Conservation (phyloP, 768 basidiomycete genomes). For the Trametes punicea region DNA sequence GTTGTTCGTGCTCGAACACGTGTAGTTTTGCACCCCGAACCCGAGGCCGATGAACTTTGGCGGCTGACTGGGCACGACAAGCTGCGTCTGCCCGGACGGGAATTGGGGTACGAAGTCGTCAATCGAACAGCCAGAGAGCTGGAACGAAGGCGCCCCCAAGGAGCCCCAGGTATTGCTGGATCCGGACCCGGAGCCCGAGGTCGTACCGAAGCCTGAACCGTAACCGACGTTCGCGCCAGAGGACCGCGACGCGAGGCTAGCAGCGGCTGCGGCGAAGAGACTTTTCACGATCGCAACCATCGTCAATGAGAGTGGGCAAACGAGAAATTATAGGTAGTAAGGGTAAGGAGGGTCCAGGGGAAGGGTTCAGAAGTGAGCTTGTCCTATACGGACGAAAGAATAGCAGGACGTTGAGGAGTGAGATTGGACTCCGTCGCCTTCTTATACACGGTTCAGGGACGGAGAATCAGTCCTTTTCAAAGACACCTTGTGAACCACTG, state of each 20-base stretch:
- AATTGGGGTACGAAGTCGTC: conserved; percentile 25
- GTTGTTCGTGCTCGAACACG: conserved; percentile 36
- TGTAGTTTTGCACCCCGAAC: conserved; percentile 55
- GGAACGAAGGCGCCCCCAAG: neutral
- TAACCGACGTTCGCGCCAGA: no score
- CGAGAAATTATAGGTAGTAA: neutral
- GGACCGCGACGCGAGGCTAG: neutral
- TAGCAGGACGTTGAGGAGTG: conserved; percentile 3
- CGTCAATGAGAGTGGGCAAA: neutral
- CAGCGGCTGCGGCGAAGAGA: conserved; percentile 15
- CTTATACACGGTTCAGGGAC: neutral
- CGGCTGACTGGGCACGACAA: conserved; percentile 35
- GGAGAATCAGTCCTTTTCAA: neutral
- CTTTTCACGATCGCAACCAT: conserved; percentile 20
- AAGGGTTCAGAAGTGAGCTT: neutral
- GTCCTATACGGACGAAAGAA: neutral
- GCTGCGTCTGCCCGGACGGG: conserved; percentile 30
- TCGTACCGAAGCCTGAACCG: neutral
- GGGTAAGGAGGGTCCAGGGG: neutral
- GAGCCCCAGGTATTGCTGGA: neutral
- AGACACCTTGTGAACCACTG: neutral
- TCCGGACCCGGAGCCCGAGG: neutral
- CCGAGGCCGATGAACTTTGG: conserved; percentile 43
- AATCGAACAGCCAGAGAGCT: conserved; percentile 26
- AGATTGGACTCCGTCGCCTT: neutral